Percentiles rank a stretch among this genome's conserved stretches.
phyloP scores from a whole-genome alignment of 1,284 basidiomycete species.

The Meira miltonrushii region DNA sequence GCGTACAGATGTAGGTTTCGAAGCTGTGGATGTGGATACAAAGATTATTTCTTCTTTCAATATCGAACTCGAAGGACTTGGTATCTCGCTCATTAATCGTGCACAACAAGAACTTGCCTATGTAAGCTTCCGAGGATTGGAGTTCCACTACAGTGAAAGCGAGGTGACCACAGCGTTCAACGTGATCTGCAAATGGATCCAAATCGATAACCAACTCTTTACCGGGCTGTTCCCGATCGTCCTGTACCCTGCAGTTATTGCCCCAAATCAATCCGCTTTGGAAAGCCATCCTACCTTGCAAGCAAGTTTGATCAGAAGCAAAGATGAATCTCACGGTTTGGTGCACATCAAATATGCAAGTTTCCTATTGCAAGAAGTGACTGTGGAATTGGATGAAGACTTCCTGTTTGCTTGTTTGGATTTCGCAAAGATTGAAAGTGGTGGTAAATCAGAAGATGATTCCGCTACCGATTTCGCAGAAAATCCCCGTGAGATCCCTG shows the following conservation, averaged over 20 bases:
- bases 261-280: slow-evolving; percentile 71
- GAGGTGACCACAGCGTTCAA: slow-evolving; percentile 74
- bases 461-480: slow-evolving; percentile 61
- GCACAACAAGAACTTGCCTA: slow-evolving; percentile 86
- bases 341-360: slow-evolving; percentile 96
- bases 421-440: slow-evolving; percentile 67
- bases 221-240: slow-evolving; percentile 94
- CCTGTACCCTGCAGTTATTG: slow-evolving; percentile 85
- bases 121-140: slow-evolving; percentile 71
- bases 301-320: slow-evolving; percentile 78
- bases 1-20: slow-evolving; percentile 61
- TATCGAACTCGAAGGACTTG: slow-evolving; percentile 82
- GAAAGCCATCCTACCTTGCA: slow-evolving; percentile 85
- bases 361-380: slow-evolving; percentile 86
- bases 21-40: slow-evolving; percentile 72
- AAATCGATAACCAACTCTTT: slow-evolving; percentile 88
- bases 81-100: slow-evolving; percentile 85
- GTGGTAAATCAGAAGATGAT: neutral
- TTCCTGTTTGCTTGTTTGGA: slow-evolving; percentile 89
- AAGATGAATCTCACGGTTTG: slow-evolving; percentile 83
- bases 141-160: slow-evolving; percentile 81
- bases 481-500: slow-evolving; percentile 68
- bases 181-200: slow-evolving; percentile 79
- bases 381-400: slow-evolving; percentile 94
- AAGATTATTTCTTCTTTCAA: slow-evolving; percentile 66